Percentiles rank a stretch among this genome's conserved stretches.
Conservation (phyloP, 805 yeast genomes). For the Yarrowia sp. region DNA sequence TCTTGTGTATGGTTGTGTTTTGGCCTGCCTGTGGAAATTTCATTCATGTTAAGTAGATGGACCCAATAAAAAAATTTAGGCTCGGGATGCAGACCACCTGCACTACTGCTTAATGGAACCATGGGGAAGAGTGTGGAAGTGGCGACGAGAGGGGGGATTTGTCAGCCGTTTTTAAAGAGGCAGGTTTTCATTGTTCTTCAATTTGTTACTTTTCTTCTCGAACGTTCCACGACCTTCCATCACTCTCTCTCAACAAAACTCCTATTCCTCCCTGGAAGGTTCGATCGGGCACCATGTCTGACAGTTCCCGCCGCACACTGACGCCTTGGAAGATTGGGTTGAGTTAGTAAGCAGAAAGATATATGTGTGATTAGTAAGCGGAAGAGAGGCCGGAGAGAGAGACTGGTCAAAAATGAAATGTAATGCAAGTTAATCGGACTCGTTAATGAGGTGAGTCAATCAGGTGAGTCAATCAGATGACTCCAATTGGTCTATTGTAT, state of each 20-base stretch:
- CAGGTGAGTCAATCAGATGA: too few relatives aligned
- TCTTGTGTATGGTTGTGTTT: not conserved
- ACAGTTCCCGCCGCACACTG: not conserved
- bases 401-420: too few relatives aligned
- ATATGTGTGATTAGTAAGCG: too few relatives aligned
- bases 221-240: slow-evolving; percentile 1
- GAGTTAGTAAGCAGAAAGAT: not conserved
- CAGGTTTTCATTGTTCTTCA: too few relatives aligned
- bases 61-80: slow-evolving; percentile 24
- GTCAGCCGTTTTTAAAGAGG: not conserved
- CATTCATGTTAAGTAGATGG: not conserved
- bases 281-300: slow-evolving; percentile 17
- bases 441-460: too few relatives aligned
- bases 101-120: slow-evolving; percentile 9
- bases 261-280: not conserved
- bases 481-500: too few relatives aligned
- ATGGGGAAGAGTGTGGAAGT: slow-evolving; percentile 27
- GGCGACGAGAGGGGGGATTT: not conserved
- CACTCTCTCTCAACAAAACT: not conserved
- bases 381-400: too few relatives aligned
- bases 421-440: too few relatives aligned
- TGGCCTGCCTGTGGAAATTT: not conserved
- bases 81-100: not conserved
- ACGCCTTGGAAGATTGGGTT: slow-evolving; percentile 1
- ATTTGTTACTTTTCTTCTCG: not conserved